Conservation (phyloP, 768 basidiomycete species). For the Royoungia palumana region DNA sequence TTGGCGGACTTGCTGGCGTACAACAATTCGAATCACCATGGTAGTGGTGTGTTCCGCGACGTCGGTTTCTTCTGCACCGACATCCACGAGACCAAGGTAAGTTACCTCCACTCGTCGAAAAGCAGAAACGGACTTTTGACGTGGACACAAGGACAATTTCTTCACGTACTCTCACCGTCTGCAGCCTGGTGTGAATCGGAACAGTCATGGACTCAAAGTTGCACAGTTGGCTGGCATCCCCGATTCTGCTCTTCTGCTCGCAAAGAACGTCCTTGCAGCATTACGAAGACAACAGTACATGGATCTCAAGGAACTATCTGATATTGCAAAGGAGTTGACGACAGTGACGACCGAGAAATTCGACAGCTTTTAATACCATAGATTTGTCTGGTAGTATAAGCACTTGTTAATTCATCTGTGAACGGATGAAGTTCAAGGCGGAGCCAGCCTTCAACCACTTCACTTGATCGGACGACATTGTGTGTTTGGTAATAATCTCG, state of each 20-base stretch:
- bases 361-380: neutral
- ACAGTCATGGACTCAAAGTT: constrained; percentile 90
- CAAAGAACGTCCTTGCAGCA: constrained; percentile 48
- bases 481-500: constrained; percentile 75
- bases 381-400: neutral
- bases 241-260: constrained; percentile 53
- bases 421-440: constrained; percentile 86
- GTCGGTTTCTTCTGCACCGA: constrained; percentile 90
- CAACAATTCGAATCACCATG: constrained; percentile 36
- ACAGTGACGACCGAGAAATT: constrained; percentile 1
- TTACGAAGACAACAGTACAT: constrained; percentile 30
- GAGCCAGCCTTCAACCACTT: constrained; percentile 88
- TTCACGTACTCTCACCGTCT: constrained; percentile 86
- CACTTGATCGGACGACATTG: constrained; percentile 86
- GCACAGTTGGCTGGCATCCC: constrained; percentile 88
- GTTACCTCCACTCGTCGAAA: constrained; percentile 21
- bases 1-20: constrained; percentile 80
- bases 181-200: constrained; percentile 78
- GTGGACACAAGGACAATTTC: constrained; percentile 53
- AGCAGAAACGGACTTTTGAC: neutral
- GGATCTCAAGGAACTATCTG: constrained; percentile 28
- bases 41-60: constrained; percentile 48
- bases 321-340: constrained; percentile 31
- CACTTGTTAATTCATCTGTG: constrained; percentile 35
- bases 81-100: constrained; percentile 72